Evolutionary conservation across 2,329 filamentous ascomycete genomes (phyloP).

Genomic region (Trichoderma afroharzianum): DNA sequence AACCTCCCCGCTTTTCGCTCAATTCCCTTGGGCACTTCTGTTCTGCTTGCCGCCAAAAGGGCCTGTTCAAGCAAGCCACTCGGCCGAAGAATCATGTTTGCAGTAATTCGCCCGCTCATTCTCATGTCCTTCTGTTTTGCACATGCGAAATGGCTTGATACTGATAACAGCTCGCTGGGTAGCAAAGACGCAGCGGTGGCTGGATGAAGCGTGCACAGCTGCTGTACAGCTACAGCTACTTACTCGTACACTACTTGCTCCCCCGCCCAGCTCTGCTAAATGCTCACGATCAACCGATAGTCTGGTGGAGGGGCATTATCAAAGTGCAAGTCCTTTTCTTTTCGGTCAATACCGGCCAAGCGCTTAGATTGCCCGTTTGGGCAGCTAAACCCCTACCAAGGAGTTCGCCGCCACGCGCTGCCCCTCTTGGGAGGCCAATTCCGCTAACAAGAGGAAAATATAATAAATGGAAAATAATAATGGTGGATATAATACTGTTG

Average conservation of each 20-base stretch:
- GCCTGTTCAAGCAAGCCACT: constrained; percentile 1
- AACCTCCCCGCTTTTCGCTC: neutral
- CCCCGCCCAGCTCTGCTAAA: neutral
- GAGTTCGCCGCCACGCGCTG: neutral
- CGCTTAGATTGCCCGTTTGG: neutral
- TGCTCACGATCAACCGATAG: neutral
- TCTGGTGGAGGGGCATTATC: neutral
- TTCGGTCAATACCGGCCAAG: neutral
- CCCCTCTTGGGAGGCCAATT: neutral
- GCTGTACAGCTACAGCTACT: neutral
- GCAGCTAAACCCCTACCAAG: neutral
- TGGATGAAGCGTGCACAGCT: neutral
- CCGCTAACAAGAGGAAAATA: neutral
- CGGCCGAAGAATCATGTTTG: neutral
- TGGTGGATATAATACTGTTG: neutral
- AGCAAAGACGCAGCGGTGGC: neutral
- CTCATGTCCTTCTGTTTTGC: neutral
- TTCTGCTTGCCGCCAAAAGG: neutral
- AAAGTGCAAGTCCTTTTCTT: neutral
- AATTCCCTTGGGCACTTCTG: neutral
- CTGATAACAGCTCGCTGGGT: neutral
- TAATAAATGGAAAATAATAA: neutral
- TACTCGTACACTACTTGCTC: too few relatives aligned
- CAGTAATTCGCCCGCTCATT: neutral
- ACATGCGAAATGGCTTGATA: neutral